Evolutionary conservation across 371 early-diverging fungal species (phyloP).

Genomic region (Mortierella sp.): DNA sequence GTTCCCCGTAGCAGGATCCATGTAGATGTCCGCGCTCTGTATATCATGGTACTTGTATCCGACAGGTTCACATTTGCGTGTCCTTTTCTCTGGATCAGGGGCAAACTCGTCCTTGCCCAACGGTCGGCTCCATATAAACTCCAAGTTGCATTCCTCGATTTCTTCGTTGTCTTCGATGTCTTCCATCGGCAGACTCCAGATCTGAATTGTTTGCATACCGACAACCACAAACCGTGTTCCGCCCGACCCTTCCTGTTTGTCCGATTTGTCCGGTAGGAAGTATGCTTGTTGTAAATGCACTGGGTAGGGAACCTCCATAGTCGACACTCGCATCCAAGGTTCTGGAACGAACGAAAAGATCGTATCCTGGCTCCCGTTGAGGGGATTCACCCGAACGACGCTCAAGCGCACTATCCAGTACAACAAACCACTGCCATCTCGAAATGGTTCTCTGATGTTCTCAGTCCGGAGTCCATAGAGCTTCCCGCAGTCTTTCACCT

Average conservation of each 20-base stretch:
- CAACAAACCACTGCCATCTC: constrained; percentile 33
- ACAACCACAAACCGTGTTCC: constrained; percentile 16
- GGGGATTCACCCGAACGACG: constrained; percentile 14
- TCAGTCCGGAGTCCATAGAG: constrained; percentile 17
- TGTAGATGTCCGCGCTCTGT: constrained; percentile 3
- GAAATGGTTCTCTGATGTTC: constrained; percentile 17
- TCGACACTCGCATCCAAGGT: constrained; percentile 44
- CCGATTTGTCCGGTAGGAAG: constrained; percentile 34
- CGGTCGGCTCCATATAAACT: constrained; percentile 46
- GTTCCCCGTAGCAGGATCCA: constrained; percentile 15
- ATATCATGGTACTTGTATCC: constrained; percentile 29
- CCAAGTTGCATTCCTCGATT: constrained; percentile 20
- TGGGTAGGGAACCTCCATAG: constrained; percentile 13
- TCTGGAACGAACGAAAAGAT: constrained; percentile 49
- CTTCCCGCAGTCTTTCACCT: constrained; percentile 5
- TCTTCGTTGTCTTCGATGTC: too few species aligned
- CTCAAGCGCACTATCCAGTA: constrained; percentile 49
- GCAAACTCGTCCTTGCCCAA: neutral
- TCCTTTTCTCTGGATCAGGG: neutral
- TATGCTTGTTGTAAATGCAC: constrained; percentile 20
- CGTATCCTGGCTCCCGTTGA: neutral
- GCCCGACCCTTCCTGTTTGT: too few species aligned
- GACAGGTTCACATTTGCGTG: constrained; percentile 16
- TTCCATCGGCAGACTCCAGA: constrained; percentile 36
- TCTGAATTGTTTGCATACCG: constrained; percentile 39